Conservation (phyloP, 352 stramenopile species). For the Globisporangium perplexum region DNA sequence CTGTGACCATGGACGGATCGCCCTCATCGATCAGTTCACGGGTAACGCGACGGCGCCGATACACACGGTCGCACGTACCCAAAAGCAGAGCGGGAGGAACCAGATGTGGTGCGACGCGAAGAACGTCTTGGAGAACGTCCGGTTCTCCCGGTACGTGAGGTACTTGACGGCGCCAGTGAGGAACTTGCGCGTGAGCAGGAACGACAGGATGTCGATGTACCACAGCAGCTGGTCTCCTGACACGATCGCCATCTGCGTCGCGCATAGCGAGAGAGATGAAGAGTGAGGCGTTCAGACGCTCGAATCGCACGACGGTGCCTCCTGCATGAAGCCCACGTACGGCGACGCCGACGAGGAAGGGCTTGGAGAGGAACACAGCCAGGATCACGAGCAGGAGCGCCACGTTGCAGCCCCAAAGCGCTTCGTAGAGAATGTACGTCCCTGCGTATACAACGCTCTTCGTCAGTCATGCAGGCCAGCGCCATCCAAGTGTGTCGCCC, state of each 20-base stretch:
- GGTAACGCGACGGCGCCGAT: too few species aligned
- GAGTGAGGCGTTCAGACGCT: too few species aligned
- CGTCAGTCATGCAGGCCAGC: background rate
- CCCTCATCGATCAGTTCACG: too few species aligned
- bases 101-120: constrained; percentile 81
- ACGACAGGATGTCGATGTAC: constrained; percentile 85
- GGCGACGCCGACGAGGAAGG: constrained; percentile 75
- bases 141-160: constrained; percentile 78
- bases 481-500: too few species aligned
- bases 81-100: constrained; percentile 79
- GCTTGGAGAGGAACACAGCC: constrained; percentile 66
- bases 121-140: constrained; percentile 75
- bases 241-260: constrained; percentile 79
- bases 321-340: too few species aligned
- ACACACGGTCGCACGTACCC: constrained; percentile 49
- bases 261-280: background rate
- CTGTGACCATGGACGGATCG: constrained; percentile 14
- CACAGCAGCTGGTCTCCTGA: constrained; percentile 92
- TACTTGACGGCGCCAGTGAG: constrained; percentile 89
- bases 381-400: constrained; percentile 62
- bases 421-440: constrained; percentile 75
- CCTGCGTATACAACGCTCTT: constrained; percentile 18
- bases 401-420: constrained; percentile 80
- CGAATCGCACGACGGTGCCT: too few species aligned
- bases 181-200: constrained; percentile 78